Evolutionary conservation across 2,329 filamentous ascomycete species (phyloP).

Genomic region (Metarhizium brunneum): DNA sequence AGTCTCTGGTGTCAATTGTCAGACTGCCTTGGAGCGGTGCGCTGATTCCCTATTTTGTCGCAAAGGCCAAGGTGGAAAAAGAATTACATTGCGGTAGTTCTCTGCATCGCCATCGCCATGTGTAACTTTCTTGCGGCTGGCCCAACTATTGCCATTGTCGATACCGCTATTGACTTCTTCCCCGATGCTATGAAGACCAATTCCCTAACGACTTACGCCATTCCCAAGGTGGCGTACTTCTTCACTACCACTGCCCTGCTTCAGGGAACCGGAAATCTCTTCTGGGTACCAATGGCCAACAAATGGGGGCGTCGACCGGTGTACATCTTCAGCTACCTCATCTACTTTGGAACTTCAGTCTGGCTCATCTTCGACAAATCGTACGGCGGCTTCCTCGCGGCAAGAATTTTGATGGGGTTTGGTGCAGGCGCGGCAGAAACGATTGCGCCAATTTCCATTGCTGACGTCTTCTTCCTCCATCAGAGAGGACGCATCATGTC

Average conservation of each 20-base stretch:
- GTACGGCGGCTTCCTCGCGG: conserved; percentile 33
- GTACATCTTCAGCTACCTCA: conserved; percentile 32
- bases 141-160: conserved; percentile 39
- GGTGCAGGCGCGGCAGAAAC: conserved; percentile 44
- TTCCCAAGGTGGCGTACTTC: conserved; percentile 40
- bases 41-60: too few relatives aligned
- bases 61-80: conserved; percentile 35
- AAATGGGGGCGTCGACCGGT: conserved; percentile 35
- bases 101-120: conserved; percentile 44
- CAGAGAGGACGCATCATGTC: conserved; percentile 44
- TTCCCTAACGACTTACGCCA: conserved; percentile 19
- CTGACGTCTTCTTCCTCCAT: conserved; percentile 49
- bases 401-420: conserved; percentile 42
- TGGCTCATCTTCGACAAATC: conserved; percentile 34
- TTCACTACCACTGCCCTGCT: conserved; percentile 41
- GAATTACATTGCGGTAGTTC: conserved; percentile 37
- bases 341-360: conserved; percentile 31
- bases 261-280: conserved; percentile 36
- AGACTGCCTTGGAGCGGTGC: background rate
- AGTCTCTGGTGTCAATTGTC: background rate
- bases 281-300: conserved; percentile 36
- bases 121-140: conserved; percentile 49
- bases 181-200: conserved; percentile 21
- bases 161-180: conserved; percentile 37
- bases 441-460: conserved; percentile 39